Base-by-base conservation (phyloP, 2,329 filamentous ascomycete species). In the Camillea tinctor region DNA sequence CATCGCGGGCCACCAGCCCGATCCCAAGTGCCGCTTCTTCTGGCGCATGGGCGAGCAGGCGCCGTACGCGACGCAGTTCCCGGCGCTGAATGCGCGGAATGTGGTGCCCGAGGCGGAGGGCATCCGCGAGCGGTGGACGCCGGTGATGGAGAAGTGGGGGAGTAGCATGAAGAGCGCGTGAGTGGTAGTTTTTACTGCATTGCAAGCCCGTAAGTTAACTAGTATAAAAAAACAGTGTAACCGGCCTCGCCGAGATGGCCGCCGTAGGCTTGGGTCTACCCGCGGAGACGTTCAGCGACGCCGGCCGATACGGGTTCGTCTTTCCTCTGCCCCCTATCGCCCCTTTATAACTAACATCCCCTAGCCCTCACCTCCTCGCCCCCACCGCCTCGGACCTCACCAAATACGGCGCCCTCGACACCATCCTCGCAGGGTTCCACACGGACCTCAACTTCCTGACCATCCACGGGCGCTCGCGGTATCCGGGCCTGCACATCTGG, bases 391-490 rank as follows among this genome's bases (percentile, higher is more conserved):
- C 84, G 0, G 82, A 87, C 68, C 79, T 87, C 13, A 57, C 63
- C 13, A 83, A 80, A 60, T 84, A 86, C 74, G 82, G 81, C 52
- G 53, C 71, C 2, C 75, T 77, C 55, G 79, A 86, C 75, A 87
- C 83, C 54, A 86, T 87, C 68, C 80, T 87, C 17, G 84, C 84
- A 17, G 84, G 84, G 48, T 87, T 87, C 76, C 84, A 87, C 72
- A 87, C 84, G 0, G 84, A 87, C 68, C 82, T 87, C 60, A 87
- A 87, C 78, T 87, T 87, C 71, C 78, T 87, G 56, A 87, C 84
- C 64, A 87, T 87, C 73, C 84, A 87, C 75, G 84, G 84, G 59
- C 84, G 84, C 65, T 85, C 82, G 26, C 82, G 84, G 60, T 87
- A 85, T 66, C 84, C 84, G 0, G 84, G 84, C 2, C 78, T 87